Evolutionary conservation across 805 yeast species (phyloP).

Genomic region (Metschnikowia gelsemii): DNA sequence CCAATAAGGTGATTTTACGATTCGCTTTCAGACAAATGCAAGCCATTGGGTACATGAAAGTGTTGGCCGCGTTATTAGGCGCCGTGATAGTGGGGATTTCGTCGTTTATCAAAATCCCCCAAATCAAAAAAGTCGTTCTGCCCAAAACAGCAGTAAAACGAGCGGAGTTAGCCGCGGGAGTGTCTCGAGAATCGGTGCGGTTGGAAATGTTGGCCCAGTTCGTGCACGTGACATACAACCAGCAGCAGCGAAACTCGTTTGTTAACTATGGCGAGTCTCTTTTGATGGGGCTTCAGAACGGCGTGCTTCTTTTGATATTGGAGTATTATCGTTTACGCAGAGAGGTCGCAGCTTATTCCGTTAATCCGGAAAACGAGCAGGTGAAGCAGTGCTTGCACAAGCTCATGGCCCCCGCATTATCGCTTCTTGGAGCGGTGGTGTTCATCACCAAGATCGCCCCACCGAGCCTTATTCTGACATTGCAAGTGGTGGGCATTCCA

Average conservation of each 20-base stretch:
- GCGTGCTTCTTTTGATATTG: conserved; percentile 35
- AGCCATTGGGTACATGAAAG: conserved; percentile 35
- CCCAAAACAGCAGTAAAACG: conserved; percentile 28
- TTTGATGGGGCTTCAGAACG: conserved; percentile 40
- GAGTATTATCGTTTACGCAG: conserved; percentile 32
- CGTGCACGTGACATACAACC: conserved; percentile 40
- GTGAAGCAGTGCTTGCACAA: conserved; percentile 16
- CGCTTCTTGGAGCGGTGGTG: conserved; percentile 28
- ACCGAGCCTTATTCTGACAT: conserved; percentile 24
- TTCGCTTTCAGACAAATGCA: conserved; percentile 36
- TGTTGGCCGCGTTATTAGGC: conserved; percentile 34
- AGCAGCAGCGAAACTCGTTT: conserved; percentile 34
- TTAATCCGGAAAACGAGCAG: conserved; percentile 22
- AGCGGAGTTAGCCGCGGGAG: conserved; percentile 35
- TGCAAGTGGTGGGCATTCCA: conserved; percentile 41
- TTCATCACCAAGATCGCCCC: conserved; percentile 37
- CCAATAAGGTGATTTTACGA: conserved; percentile 38
- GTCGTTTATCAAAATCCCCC: conserved; percentile 41
- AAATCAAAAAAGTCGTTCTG: conserved; percentile 34
- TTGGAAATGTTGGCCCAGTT: conserved; percentile 39
- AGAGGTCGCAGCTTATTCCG: conserved; percentile 18
- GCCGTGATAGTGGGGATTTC: conserved; percentile 38
- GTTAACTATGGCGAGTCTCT: conserved; percentile 42
- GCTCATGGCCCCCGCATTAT: conserved; percentile 27
- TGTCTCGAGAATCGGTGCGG: conserved; percentile 35